Base-by-base conservation (phyloP, 345 rosid genomes). In the Barbarea vulgaris region DNA sequence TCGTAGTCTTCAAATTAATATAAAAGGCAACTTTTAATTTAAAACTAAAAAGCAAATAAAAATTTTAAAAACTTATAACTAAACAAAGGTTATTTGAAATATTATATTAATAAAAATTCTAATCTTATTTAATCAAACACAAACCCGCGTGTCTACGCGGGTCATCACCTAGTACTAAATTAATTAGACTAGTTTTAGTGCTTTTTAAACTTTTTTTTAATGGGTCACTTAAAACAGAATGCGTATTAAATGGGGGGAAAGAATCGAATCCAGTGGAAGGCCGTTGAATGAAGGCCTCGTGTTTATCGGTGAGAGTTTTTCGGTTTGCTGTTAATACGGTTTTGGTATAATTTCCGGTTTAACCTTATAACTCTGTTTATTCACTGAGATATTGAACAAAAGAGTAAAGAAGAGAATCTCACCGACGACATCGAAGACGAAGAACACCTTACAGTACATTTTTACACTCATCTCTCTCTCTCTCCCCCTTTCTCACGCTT, bases 331-430 rank as follows among this genome's bases (percentile, higher is more conserved):
- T 41, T 39, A 28, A 6, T 13, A 6, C 33, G 70, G 70, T 41
- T 74, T 64, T 44, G 58, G 54, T 53, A 22, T 33, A 8, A 47
- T 17, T 33, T 8, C 66, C 73, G 67, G 78, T 74, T 74, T 56
- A 66, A 18, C 41, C 2, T 58, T n/a, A 54, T 10, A 41, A 33
- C 55, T 64, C 55, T 42, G 36, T 64, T n/a, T n/a, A n/a, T n/a
- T n/a, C 56, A 22, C 34, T 36, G 28, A 34, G 61, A 72, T 6
- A 44, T 34, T 34, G 51, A 39, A 36, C 61, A 28, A 19, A n/a
- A 39, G 37, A 5, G 28, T 27, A 24, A 62, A 56, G 51, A 74
- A 42, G n/a, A 60, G 59, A 71, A 56, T 65, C 72, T 56, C 61
- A 48, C 67, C 73, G 67, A 66, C 73, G 60, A 57, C 57, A 42